phyloP scores from a whole-genome alignment of 495 filamentous ascomycete species.

The Lophiostoma macrostomum region DNA sequence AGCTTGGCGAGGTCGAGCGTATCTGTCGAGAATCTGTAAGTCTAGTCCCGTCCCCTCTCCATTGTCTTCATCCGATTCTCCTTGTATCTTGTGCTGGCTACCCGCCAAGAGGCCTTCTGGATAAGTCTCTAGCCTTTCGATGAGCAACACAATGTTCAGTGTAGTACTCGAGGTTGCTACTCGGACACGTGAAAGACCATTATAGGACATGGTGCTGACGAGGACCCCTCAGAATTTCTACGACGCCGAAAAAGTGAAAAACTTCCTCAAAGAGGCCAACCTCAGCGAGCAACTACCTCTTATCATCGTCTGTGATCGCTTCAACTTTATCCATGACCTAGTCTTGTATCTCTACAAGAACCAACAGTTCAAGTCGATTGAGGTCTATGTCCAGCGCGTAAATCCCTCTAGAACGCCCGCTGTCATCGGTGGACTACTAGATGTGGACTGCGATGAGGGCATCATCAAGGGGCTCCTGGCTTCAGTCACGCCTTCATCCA shows the following conservation, averaged over 20 bases:
- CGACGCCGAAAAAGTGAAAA: slow-evolving; percentile 97
- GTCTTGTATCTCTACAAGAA: slow-evolving; percentile 98
- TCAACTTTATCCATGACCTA: slow-evolving; percentile 96
- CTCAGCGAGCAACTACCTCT: slow-evolving; percentile 90
- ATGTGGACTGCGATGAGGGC: slow-evolving; percentile 94
- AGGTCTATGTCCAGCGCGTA: slow-evolving; percentile 98
- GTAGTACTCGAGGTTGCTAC: too few species aligned
- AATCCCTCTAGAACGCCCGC: slow-evolving; percentile 92
- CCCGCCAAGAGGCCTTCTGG: too few species aligned
- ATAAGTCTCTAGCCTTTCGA: too few species aligned
- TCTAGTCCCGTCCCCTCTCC: not conserved
- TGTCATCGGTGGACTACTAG: slow-evolving; percentile 91
- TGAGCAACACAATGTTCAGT: too few species aligned
- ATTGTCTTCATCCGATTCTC: not conserved
- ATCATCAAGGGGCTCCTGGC: slow-evolving; percentile 93
- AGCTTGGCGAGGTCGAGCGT: slow-evolving; percentile 92
- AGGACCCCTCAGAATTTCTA: too few species aligned
- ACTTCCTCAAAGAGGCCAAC: slow-evolving; percentile 96
- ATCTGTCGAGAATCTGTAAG: slow-evolving; percentile 96
- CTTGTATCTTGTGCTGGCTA: too few species aligned
- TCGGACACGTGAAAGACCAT: too few species aligned
- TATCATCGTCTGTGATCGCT: slow-evolving; percentile 98
- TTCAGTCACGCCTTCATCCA: slow-evolving; percentile 77
- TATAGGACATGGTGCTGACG: too few species aligned
- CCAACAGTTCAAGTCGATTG: slow-evolving; percentile 99